Evolutionary conservation across 331 rosid genomes (phyloP), one percentile per base, ranked within the genome.

Genomic region (Phaseolus coccineus): DNA sequence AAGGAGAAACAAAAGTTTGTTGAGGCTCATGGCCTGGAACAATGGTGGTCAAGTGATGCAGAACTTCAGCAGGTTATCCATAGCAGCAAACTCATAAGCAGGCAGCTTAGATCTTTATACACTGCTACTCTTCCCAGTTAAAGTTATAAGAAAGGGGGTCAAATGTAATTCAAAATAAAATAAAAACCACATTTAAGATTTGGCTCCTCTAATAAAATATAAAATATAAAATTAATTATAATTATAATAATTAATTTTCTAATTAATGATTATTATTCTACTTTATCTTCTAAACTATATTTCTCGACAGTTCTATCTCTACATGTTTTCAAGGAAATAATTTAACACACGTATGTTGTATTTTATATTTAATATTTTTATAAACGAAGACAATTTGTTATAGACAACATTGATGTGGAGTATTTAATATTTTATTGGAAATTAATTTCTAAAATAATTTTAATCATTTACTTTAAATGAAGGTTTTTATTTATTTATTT

Each of bases 1-100:
- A 96, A 93, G 80, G 98, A 95, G 68, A 93, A 93, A 61, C 99
- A 96, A 85, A 91, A 83, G 86, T 96, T 96, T 88, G 70, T 89
- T 19, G 96, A 93, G 82, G 99, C 99, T 82, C 99, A 96, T 84
- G 99, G 98, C 8, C 46, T 93, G 69, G 94, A 90, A 80, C 98
- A 96, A 71, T 96, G 99, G 99, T 96, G 98, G 98, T 93, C 99
- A 39, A 95, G 92, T 71, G 98, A 91, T 79, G 83, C 90, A 78
- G 93, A 93, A 69, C 96, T 91, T 86, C 93, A 91, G 68, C 77
- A 89, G 83, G 96, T 90, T 79, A 88, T 88, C 39, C 90, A 91
- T 44, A 91, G 85, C 19, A 96, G 98, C 74, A 93, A 89, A 82
- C 94, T 96, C 77, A 91, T 96, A 71, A 96, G 88, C 84, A 88